Conservation (phyloP, 805 yeast genomes). For the Cyberlindnera suaveolens region DNA sequence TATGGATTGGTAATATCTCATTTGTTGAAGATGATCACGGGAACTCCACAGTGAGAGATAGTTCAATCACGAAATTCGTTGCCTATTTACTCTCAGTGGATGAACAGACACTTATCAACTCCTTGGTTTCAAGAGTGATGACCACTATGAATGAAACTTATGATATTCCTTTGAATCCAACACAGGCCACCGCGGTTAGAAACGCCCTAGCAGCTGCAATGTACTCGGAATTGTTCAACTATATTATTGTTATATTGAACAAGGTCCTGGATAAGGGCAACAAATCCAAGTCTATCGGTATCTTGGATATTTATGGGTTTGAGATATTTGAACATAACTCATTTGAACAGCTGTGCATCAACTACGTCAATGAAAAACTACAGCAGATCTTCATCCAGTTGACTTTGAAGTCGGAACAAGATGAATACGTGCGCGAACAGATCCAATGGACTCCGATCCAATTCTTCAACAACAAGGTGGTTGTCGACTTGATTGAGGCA, state of each 20-base stretch:
- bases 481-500: conserved; percentile 92
- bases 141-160: conserved; percentile 89
- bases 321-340: conserved; percentile 94
- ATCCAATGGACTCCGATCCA: conserved; percentile 97
- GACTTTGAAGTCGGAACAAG: conserved; percentile 95
- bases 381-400: conserved; percentile 96
- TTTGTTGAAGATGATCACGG: conserved; percentile 86
- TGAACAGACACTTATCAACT: conserved; percentile 53
- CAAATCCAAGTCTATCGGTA: conserved; percentile 71
- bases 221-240: conserved; percentile 87
- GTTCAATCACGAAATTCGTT: conserved; percentile 88
- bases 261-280: conserved; percentile 50
- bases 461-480: conserved; percentile 92
- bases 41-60: conserved; percentile 74
- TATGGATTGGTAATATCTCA: conserved; percentile 93
- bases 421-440: conserved; percentile 91
- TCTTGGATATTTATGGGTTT: conserved; percentile 92
- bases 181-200: conserved; percentile 91
- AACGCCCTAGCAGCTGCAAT: conserved; percentile 95
- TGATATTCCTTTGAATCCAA: conserved; percentile 86
- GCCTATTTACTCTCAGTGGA: conserved; percentile 86
- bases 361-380: conserved; percentile 90
- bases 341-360: conserved; percentile 92
- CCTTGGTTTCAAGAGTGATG: conserved; percentile 74
- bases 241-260: conserved; percentile 94